Conservation (phyloP, 176 grass and related monocot species). For the barley (Hordeum vulgare) region DNA sequence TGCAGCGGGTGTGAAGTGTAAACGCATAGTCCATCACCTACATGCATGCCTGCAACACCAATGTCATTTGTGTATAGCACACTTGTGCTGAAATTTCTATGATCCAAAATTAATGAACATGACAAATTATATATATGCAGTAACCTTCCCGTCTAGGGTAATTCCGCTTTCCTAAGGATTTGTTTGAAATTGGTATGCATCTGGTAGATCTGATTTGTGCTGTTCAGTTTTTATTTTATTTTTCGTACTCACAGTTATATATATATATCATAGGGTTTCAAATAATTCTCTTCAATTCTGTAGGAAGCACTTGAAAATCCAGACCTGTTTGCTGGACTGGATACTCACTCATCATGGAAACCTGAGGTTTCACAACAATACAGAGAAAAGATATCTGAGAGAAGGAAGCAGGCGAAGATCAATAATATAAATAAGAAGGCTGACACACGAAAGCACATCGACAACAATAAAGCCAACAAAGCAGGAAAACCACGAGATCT, state of each 20-base stretch:
- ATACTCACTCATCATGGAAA: conserved; percentile 26
- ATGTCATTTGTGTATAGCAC: not conserved
- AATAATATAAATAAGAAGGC: conserved; percentile 24
- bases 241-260: not conserved
- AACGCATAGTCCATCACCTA: not conserved
- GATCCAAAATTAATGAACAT: not conserved
- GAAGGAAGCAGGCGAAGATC: conserved; percentile 20
- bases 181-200: not conserved
- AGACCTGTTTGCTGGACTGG: conserved; percentile 6
- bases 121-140: not conserved
- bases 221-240: not conserved
- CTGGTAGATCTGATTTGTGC: not conserved
- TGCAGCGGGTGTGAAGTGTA: not conserved
- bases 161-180: not conserved
- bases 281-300: conserved; percentile 13
- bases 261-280: not conserved
- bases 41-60: not conserved
- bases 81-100: not conserved
- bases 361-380: conserved; percentile 8
- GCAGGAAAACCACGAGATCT: conserved; percentile 8
- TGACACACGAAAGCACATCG: not conserved
- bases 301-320: conserved; percentile 15
- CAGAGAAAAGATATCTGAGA: conserved; percentile 5
- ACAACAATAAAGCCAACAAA: conserved; percentile 18
- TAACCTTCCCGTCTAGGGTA: not conserved